A percentile compares a stretch with the other conserved stretches of the same genome.
These are phyloP conservation scores for Rhododendron ferrugineum DNA, from an alignment of 148 eudicot genomes.

Conservation along the genomic window DNA sequence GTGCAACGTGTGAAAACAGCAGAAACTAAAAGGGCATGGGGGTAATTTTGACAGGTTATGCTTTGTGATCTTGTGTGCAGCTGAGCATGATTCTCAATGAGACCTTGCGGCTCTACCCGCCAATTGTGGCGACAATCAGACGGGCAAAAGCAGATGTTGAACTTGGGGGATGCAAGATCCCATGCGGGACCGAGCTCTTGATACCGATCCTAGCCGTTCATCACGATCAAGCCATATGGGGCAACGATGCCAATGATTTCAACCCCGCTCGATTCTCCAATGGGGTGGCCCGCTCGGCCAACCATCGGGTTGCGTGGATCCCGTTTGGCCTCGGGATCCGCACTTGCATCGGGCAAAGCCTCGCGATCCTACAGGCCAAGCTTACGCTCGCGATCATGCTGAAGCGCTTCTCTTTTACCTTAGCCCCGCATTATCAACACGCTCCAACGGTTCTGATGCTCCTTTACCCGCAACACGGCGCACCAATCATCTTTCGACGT, in stretches of 20 bases:
- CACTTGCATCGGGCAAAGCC: constrained; percentile 79
- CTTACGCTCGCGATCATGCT: constrained; percentile 57
- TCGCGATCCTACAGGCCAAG: constrained; percentile 75
- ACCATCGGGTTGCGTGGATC: constrained; percentile 74
- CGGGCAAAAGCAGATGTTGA: constrained; percentile 72
- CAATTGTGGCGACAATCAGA: constrained; percentile 77
- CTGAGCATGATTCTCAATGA: constrained; percentile 80
- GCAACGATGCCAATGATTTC: constrained; percentile 65
- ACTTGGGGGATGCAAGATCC: constrained; percentile 60
- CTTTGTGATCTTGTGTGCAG: constrained; percentile 36
- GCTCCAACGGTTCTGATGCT: constrained; percentile 86
- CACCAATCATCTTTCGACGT: constrained; percentile 60
- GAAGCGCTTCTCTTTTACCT: constrained; percentile 58
- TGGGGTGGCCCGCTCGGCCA: constrained; percentile 79
- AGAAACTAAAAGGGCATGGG: neutral
- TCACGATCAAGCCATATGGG: constrained; percentile 75
- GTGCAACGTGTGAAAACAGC: neutral
- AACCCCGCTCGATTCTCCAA: constrained; percentile 66
- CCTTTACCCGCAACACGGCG: constrained; percentile 82
- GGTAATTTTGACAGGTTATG: neutral
- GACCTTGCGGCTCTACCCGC: constrained; percentile 74
- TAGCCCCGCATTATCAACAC: constrained; percentile 73
- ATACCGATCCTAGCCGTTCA: constrained; percentile 89
- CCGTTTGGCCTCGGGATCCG: constrained; percentile 85
- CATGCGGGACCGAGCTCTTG: constrained; percentile 69